phyloP scores from a whole-genome alignment of 2,329 filamentous ascomycete genomes.

The Raffaelea ambrosiae region DNA sequence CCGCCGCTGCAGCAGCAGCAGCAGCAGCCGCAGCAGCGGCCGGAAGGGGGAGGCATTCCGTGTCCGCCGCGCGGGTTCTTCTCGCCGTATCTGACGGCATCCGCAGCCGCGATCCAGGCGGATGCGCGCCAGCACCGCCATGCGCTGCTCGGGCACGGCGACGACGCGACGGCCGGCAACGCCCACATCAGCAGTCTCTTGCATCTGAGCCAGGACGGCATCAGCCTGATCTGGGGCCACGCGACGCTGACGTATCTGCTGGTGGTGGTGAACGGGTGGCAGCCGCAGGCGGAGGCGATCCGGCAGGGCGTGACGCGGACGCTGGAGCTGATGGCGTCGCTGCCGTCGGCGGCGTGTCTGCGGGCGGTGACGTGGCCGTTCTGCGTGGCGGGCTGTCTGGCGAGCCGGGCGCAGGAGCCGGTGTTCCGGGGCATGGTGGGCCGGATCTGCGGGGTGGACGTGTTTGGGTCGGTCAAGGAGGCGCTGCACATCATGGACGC shows the following conservation, averaged over 20 bases:
- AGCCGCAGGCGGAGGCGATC: conserved; percentile 22
- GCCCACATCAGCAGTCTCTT: background rate
- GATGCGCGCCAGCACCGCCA: no score
- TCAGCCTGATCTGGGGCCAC: conserved; percentile 35
- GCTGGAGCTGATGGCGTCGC: conserved; percentile 10
- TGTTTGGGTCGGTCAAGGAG: conserved; percentile 36
- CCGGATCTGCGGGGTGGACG: conserved; percentile 30
- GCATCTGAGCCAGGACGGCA: conserved; percentile 1
- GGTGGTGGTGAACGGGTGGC: conserved; percentile 42
- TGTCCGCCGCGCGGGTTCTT: conserved; percentile 3
- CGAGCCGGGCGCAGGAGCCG: conserved; percentile 29
- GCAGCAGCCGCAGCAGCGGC: background rate
- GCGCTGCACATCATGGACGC: conserved; percentile 36
- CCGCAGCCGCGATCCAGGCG: background rate
- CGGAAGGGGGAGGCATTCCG: background rate
- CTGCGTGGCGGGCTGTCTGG: conserved; percentile 25
- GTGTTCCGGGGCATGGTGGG: conserved; percentile 31
- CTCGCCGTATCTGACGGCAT: conserved; percentile 2
- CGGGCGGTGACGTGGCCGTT: conserved; percentile 26
- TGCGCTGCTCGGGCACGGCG: no score
- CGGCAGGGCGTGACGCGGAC: conserved; percentile 13
- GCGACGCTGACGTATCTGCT: conserved; percentile 38
- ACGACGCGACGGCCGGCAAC: no score
- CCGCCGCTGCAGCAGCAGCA: no score
- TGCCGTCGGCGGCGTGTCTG: conserved; percentile 19